Percentiles rank a stretch among this genome's conserved stretches.
These are phyloP conservation scores for Chrysosporium keratinophilum DNA, from an alignment of 2,329 filamentous ascomycete species.

Conservation along the genomic window DNA sequence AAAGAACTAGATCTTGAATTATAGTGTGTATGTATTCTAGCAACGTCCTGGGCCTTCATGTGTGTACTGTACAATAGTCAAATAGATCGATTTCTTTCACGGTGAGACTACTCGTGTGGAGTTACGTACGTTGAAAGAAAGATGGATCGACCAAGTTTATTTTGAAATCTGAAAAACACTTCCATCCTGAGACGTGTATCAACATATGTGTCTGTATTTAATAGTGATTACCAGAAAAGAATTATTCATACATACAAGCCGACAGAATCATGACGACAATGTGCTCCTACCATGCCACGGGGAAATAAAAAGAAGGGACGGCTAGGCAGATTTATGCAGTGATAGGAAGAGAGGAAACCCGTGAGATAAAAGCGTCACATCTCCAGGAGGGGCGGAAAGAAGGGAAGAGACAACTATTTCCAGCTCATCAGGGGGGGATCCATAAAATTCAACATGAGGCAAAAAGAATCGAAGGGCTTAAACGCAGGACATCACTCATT, in stretches of 20 bases:
- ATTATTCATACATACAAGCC: conserved; percentile 3
- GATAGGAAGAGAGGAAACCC: neutral
- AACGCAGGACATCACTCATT: neutral
- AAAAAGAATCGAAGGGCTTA: neutral
- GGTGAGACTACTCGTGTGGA: neutral
- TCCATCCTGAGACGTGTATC: neutral
- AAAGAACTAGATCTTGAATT: neutral
- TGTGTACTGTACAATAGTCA: neutral
- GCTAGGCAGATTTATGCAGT: no score
- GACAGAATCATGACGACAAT: neutral
- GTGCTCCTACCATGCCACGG: neutral
- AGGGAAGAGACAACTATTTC: neutral
- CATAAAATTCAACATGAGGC: neutral
- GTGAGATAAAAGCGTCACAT: neutral
- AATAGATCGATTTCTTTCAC: neutral
- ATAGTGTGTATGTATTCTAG: neutral
- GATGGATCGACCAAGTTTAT: neutral
- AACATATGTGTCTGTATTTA: neutral
- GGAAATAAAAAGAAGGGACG: neutral
- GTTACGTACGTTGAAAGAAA: neutral
- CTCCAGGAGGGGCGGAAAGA: neutral
- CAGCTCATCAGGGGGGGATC: neutral
- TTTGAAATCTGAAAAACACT: neutral
- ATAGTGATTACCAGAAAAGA: neutral
- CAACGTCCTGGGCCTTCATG: neutral